Conservation (phyloP, 106 monocot species). For the Platanthera zijinensis region DNA sequence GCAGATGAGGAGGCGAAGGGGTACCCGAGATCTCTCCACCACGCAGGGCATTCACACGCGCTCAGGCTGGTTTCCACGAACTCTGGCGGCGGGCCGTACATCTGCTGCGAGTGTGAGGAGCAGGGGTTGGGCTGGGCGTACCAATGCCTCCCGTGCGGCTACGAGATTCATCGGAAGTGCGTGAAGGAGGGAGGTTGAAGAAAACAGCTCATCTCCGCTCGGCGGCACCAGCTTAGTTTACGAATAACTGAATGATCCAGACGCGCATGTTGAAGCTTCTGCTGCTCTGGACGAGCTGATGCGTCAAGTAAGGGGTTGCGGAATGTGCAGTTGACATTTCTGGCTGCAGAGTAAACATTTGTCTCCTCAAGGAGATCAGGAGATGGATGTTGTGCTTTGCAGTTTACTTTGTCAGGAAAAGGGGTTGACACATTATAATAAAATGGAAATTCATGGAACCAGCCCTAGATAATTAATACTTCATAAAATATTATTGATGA, state of each 20-base stretch:
- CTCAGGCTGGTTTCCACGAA: conserved; percentile 42
- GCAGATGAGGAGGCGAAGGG: conserved; percentile 48
- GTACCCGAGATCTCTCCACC: conserved; percentile 29
- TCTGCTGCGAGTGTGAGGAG: conserved; percentile 58
- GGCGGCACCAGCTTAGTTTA: not conserved
- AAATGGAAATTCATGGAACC: too few species aligned
- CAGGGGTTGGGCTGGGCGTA: conserved; percentile 59
- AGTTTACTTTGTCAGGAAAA: too few species aligned
- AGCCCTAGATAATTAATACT: too few species aligned
- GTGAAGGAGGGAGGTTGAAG: conserved; percentile 6
- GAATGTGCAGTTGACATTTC: not conserved
- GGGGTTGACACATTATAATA: too few species aligned
- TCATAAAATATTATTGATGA: too few species aligned
- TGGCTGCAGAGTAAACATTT: not conserved
- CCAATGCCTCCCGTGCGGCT: conserved; percentile 47
- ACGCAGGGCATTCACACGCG: conserved; percentile 33
- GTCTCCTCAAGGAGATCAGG: not conserved
- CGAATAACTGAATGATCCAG: not conserved
- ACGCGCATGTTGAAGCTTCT: not conserved
- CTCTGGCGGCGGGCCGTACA: conserved; percentile 41
- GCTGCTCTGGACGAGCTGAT: not conserved
- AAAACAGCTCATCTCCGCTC: not conserved
- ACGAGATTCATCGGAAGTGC: conserved; percentile 53
- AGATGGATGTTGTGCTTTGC: not conserved
- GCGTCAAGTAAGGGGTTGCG: too few species aligned